Base-by-base conservation (phyloP, 192 early-diverging fungal genomes). In the Coemansia sp. region DNA sequence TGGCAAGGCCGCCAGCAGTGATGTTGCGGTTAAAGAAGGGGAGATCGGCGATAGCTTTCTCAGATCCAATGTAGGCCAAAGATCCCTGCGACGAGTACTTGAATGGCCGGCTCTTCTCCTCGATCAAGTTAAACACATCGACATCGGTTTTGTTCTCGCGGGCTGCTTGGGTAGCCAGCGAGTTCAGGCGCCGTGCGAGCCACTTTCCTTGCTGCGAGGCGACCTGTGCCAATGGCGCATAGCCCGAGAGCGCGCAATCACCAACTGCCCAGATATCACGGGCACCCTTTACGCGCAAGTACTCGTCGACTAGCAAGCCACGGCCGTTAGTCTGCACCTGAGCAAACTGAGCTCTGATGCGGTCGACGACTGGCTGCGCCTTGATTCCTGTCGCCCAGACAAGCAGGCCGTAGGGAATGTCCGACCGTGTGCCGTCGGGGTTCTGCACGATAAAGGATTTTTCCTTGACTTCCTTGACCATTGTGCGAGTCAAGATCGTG, bases 1-100 rank as follows among this genome's bases (percentile, higher is more conserved):
- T 91, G 34, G 90, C 86, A 46, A 92, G 78, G 58, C 89, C 89
- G 65, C 89, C 88, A 4, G 88, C 82, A 1, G 89, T 85, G 20
- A 91, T 79, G 66, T 89, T 90, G 60, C 85, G 85, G 80, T 87
- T 86, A 74, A 87, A 80, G 73, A 92, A 85, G 16, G 94, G 96
- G n/a, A 98, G 73, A 66, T 98, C 95, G 5, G 95, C 95, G 82
- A 98, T 95, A 41, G 95, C 96, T 81, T 92, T 90, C 69, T 98
- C 96, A n/a, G 88, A 88, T 11, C 95, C 94, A 85, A 98, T 92
- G 76, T 98, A 97, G 16, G 94, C 95, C 50, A 97, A 75, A 10
- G 93, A 93, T 33, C 95, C 96, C 71, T 92, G 87, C 65, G 94
- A 92, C 53, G 89, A 86, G 86, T 96, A 98, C 65, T 91, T 87